phyloP scores from a whole-genome alignment of 129 eudicot genomes.

The Saposhnikovia divaricata region DNA sequence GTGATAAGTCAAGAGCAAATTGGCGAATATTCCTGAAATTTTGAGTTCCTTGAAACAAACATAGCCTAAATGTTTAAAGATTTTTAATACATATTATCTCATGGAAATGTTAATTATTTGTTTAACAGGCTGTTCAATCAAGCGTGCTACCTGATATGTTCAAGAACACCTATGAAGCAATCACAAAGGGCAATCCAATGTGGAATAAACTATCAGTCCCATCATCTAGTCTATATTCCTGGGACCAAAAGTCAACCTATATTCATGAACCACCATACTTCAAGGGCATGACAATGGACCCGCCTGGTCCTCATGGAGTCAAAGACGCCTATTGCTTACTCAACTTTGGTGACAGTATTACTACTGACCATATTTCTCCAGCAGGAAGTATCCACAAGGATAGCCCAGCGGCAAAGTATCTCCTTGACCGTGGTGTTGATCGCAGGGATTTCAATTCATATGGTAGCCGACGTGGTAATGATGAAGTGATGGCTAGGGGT shows the following conservation, averaged over 20 bases:
- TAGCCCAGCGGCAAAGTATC: constrained; percentile 92
- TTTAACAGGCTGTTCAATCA: constrained; percentile 76
- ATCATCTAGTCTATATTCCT: constrained; percentile 60
- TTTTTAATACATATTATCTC: background rate
- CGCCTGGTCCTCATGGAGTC: constrained; percentile 90
- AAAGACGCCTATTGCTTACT: constrained; percentile 95
- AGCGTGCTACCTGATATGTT: constrained; percentile 97
- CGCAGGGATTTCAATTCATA: constrained; percentile 91
- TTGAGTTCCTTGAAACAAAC: background rate
- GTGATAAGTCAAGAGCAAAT: background rate
- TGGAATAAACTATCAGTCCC: constrained; percentile 88
- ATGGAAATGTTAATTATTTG: background rate
- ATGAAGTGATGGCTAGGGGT: constrained; percentile 93
- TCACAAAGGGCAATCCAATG: constrained; percentile 92
- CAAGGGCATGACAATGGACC: constrained; percentile 91
- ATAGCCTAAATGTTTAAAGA: background rate
- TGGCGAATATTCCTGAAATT: background rate
- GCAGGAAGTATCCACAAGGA: constrained; percentile 98
- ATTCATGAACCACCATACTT: constrained; percentile 97
- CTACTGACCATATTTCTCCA: constrained; percentile 98
- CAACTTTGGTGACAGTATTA: constrained; percentile 92
- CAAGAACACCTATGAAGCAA: constrained; percentile 85
- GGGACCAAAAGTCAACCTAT: constrained; percentile 97
- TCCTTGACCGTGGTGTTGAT: constrained; percentile 88
- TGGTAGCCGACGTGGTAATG: constrained; percentile 98